Evolutionary conservation across 495 filamentous ascomycete genomes (phyloP).

Genomic region (Letharia columbiana): DNA sequence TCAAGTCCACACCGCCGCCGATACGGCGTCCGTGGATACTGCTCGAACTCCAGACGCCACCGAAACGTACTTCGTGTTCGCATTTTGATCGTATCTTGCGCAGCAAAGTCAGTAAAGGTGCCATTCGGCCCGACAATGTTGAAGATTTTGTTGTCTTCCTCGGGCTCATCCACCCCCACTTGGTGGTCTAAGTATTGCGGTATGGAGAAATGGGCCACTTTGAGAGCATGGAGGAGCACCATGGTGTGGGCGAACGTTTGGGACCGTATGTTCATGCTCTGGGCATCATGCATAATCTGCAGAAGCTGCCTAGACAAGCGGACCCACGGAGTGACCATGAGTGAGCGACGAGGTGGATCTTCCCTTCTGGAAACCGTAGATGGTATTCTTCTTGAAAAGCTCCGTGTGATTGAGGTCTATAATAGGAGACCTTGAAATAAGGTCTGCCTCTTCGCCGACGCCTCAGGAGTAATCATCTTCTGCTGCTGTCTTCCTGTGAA

Average conservation of each 20-base stretch:
- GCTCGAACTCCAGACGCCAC: constrained; percentile 4
- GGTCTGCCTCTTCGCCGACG: background rate
- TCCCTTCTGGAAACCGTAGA: constrained; percentile 1
- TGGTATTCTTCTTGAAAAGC: background rate
- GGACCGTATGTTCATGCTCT: background rate
- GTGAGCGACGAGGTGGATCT: background rate
- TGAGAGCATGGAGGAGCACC: background rate
- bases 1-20: constrained; percentile 1
- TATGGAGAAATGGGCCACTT: background rate
- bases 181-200: background rate
- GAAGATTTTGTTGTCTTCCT: background rate
- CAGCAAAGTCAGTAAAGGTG: background rate
- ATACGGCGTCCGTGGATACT: constrained; percentile 5
- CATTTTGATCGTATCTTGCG: background rate
- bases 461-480: background rate
- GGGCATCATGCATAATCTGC: background rate
- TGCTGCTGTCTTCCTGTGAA: background rate
- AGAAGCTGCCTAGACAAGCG: background rate
- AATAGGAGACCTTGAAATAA: background rate
- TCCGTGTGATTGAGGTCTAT: background rate
- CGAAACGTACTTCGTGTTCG: constrained; percentile 1
- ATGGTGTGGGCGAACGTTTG: background rate
- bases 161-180: background rate
- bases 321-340: constrained; percentile 2
- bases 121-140: background rate